phyloP scores from a whole-genome alignment of 2,329 filamentous ascomycete species.

The Paecilomyces variotii region DNA sequence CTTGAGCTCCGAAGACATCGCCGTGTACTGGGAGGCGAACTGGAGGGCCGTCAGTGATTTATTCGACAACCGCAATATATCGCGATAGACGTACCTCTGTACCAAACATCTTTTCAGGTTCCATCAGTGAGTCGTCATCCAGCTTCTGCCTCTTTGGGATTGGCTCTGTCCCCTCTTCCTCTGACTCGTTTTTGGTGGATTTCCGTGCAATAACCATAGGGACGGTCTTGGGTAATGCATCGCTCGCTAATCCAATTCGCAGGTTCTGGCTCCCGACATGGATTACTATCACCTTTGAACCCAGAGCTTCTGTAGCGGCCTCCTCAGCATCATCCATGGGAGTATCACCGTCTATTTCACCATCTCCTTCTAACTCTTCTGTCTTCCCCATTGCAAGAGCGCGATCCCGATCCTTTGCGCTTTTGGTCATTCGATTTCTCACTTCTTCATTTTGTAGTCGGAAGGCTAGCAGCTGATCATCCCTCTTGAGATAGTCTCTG shows the following conservation, averaged over 20 bases:
- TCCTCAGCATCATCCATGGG: slow-evolving; percentile 52
- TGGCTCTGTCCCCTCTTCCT: slow-evolving; percentile 72
- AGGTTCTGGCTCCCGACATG: slow-evolving; percentile 94
- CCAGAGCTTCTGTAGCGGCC: slow-evolving; percentile 55
- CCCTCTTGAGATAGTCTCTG: slow-evolving; percentile 95
- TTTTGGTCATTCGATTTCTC: slow-evolving; percentile 74
- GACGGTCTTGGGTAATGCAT: slow-evolving; percentile 86
- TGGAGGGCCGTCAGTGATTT: slow-evolving; percentile 15
- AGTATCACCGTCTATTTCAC: slow-evolving; percentile 41
- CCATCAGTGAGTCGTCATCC: slow-evolving; percentile 42
- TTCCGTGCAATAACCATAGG: slow-evolving; percentile 86
- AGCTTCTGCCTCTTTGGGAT: slow-evolving; percentile 58
- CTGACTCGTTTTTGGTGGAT: slow-evolving; percentile 70
- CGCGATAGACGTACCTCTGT: slow-evolving; percentile 56
- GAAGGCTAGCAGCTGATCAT: slow-evolving; percentile 88
- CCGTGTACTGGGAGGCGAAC: slow-evolving; percentile 61
- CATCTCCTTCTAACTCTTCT: slow-evolving; percentile 48
- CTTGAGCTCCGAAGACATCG: slow-evolving; percentile 81
- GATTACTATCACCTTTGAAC: slow-evolving; percentile 88
- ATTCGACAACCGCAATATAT: not conserved
- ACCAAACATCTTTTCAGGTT: slow-evolving; percentile 75
- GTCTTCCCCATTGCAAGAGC: slow-evolving; percentile 68
- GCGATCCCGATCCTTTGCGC: slow-evolving; percentile 79
- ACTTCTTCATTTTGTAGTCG: slow-evolving; percentile 82
- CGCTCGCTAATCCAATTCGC: slow-evolving; percentile 88